Conservation (phyloP, 163 green algal genomes). For the Chloroidium sp. region DNA sequence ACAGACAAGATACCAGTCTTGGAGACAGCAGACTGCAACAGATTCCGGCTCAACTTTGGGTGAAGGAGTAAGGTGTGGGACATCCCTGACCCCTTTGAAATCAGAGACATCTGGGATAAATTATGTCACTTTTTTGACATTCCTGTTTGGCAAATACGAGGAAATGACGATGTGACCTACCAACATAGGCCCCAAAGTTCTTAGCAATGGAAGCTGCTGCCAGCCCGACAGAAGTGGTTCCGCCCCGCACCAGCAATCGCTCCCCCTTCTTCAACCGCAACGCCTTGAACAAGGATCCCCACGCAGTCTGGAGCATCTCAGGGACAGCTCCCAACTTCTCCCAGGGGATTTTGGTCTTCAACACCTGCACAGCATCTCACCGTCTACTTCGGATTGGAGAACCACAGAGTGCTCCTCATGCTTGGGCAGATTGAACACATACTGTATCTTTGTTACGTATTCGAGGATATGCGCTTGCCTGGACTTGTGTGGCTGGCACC, state of each 20-base stretch:
- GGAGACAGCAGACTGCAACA: too few species aligned
- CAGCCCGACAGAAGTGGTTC: constrained; percentile 14
- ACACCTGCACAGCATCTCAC: background rate
- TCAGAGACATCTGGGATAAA: too few species aligned
- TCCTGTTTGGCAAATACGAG: too few species aligned
- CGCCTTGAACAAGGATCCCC: constrained; percentile 13
- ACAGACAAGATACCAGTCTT: too few species aligned
- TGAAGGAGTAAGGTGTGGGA: too few species aligned
- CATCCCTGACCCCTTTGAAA: too few species aligned
- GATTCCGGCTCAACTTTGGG: too few species aligned
- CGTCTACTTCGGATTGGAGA: background rate
- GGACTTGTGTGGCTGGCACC: constrained; percentile 9
- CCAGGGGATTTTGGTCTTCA: constrained; percentile 4
- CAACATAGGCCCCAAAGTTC: constrained; percentile 3
- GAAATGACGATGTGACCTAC: too few species aligned
- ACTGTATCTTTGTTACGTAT: too few species aligned
- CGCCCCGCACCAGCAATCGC: constrained; percentile 5
- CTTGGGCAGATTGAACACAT: too few species aligned
- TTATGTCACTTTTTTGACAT: too few species aligned
- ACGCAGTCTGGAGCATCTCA: constrained; percentile 18
- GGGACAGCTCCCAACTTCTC: constrained; percentile 8
- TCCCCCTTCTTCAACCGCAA: constrained; percentile 4
- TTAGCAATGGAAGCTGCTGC: constrained; percentile 14
- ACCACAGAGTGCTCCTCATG: background rate
- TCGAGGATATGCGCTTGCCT: background rate